These are phyloP conservation scores for Chaetomium olivaceum DNA, from an alignment of 2,329 filamentous ascomycete species.

Conservation along the genomic window DNA sequence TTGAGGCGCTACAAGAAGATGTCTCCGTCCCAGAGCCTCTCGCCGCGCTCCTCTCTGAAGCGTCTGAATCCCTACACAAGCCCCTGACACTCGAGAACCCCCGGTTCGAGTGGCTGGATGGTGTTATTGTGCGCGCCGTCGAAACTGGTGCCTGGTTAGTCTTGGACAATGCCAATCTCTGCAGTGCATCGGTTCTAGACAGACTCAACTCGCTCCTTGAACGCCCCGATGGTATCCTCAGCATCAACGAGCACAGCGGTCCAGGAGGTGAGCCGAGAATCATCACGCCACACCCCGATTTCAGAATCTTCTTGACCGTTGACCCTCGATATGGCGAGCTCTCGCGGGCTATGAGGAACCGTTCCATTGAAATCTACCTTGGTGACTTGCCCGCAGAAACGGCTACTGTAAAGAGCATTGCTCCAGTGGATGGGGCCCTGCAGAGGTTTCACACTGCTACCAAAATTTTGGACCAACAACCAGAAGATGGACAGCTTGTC, in stretches of 20 bases:
- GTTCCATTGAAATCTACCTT: constrained; percentile 86
- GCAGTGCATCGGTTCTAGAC: constrained; percentile 91
- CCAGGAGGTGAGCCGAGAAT: constrained; percentile 77
- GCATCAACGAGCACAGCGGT: constrained; percentile 90
- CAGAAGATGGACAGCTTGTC: constrained; percentile 39
- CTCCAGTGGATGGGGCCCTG: constrained; percentile 52
- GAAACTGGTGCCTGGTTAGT: constrained; percentile 88
- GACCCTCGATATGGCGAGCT: constrained; percentile 90
- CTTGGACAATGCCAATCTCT: constrained; percentile 95
- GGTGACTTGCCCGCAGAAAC: constrained; percentile 45
- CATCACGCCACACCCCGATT: constrained; percentile 79
- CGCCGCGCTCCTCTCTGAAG: constrained; percentile 48
- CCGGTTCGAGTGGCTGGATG: constrained; percentile 94
- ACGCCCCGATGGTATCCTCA: constrained; percentile 75
- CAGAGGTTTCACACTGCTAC: constrained; percentile 48
- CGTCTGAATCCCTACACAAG: constrained; percentile 52
- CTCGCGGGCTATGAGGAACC: constrained; percentile 94
- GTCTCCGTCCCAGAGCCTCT: constrained; percentile 50
- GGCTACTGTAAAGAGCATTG: constrained; percentile 43
- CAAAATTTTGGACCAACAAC: constrained; percentile 35
- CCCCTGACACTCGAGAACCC: constrained; percentile 66
- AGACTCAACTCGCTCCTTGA: constrained; percentile 92
- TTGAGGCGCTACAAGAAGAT: constrained; percentile 44
- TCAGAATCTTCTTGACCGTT: constrained; percentile 91
- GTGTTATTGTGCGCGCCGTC: constrained; percentile 83